Percentiles rank a stretch among this genome's conserved stretches.
Evolutionary conservation across 495 filamentous ascomycete genomes (phyloP).

Genomic region (Tuber brumale): DNA sequence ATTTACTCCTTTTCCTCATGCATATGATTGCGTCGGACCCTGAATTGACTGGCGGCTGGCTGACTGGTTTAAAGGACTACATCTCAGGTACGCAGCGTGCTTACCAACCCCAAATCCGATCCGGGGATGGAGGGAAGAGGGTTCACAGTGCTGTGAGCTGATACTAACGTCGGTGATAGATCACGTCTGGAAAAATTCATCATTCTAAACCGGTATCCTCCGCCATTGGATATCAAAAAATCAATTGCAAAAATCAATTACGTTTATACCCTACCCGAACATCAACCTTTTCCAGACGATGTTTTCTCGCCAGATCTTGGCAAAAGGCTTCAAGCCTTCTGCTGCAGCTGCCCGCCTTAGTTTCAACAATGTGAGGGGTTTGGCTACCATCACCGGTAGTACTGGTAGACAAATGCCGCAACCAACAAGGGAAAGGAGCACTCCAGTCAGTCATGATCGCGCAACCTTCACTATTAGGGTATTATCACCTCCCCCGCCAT

Average conservation of each 20-base stretch:
- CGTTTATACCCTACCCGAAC: constrained; percentile 59
- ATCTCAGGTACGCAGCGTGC: constrained; percentile 65
- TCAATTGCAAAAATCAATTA: constrained; percentile 35
- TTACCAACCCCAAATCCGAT: not conserved
- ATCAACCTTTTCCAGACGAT: constrained; percentile 45
- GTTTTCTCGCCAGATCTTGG: constrained; percentile 50
- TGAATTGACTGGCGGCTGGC: constrained; percentile 13
- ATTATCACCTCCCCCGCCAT: constrained; percentile 35
- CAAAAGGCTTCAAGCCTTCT: constrained; percentile 45
- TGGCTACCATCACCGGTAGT: constrained; percentile 66
- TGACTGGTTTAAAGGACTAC: constrained; percentile 62
- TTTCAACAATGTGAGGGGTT: constrained; percentile 52
- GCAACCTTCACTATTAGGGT: constrained; percentile 94
- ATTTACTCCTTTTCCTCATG: constrained; percentile 3
- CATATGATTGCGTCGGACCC: constrained; percentile 2
- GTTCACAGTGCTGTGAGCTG: not conserved
- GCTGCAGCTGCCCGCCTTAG: constrained; percentile 12
- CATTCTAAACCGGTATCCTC: constrained; percentile 54
- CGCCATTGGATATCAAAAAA: constrained; percentile 15
- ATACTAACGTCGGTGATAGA: constrained; percentile 49
- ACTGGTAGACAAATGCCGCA: constrained; percentile 54
- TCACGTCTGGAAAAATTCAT: constrained; percentile 95
- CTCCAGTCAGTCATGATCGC: constrained; percentile 56
- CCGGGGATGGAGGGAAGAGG: not conserved
- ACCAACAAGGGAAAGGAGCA: constrained; percentile 46